Base-by-base conservation (phyloP, 331 rosid genomes). In the Acacia pycnantha region DNA sequence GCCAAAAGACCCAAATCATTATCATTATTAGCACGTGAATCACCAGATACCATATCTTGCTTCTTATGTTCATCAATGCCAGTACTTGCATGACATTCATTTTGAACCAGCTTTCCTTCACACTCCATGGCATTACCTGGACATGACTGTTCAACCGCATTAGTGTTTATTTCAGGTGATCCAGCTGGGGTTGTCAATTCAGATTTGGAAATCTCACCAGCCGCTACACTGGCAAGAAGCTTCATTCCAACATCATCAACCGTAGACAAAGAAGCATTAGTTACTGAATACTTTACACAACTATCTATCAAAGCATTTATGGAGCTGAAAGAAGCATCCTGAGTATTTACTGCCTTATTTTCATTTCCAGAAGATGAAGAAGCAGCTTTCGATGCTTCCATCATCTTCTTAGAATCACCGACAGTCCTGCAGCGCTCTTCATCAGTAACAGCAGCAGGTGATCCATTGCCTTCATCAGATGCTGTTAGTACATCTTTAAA, bases 141-240 rank as follows among this genome's bases (percentile, higher is more conserved):
- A 59, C 82, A 51, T 16, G 85, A 78, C 51, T 83, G 84, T 74
- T 87, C 95, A 41, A 74, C 85, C 7, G 79, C 67, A 33, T 86
- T 79, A 53, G 85, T 74, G 77, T 83, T 84, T 82, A 88, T 86
- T 72, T 73, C 91, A 0, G 94, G 95, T 50, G 97, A 88, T 72
- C 64, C 88, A 43, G 67, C 22, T 3, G 97, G 94, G n/a, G 97
- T 86, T 16, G 76, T 87, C 74, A 77, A 68, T 67, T 78, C 91
- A 67, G 97, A 93, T 87, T 90, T 90, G 37, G 93, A 87, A 59
- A 92, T 91, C 81, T 90, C 97, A 44, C 91, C 95, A 7, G 97
- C 97, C 21, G 97, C 98, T 73, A 94, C 98, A 78, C 91, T 87
- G 68, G 97, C 98, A 31, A 93, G 97, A 54, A 94, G 85, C 83